Conservation (phyloP, 1,139 yeast genomes). For the Lodderomyces jiufengensis region DNA sequence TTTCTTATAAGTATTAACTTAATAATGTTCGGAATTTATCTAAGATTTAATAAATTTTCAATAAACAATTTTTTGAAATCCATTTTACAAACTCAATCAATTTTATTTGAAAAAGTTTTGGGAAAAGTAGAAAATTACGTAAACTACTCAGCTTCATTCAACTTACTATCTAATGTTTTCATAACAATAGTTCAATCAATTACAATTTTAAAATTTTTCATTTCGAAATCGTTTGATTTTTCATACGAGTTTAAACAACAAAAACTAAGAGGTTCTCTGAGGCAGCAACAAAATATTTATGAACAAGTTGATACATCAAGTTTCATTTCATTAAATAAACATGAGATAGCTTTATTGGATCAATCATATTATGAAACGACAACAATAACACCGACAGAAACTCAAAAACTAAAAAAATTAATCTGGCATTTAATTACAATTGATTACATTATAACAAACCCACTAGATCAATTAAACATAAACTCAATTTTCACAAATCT, state of each 20-base stretch:
- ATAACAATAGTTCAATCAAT: conserved; percentile 30
- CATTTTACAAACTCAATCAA: conserved; percentile 31
- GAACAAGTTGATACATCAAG: conserved; percentile 8
- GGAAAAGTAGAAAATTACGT: conserved; percentile 15
- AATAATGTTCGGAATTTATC: conserved; percentile 21
- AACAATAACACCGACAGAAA: conserved; percentile 17
- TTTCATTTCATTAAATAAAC: conserved; percentile 19
- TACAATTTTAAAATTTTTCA: conserved; percentile 29
- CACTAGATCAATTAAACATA: conserved; percentile 21
- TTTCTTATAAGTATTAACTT: conserved; percentile 31
- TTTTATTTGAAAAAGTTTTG: conserved; percentile 27
- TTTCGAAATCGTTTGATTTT: conserved; percentile 18
- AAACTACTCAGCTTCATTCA: too few relatives aligned
- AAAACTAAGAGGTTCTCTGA: background rate
- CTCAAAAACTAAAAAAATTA: conserved; percentile 27
- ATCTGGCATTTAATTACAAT: conserved; percentile 33
- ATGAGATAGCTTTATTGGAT: conserved; percentile 27
- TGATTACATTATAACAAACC: conserved; percentile 21
- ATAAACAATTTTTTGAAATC: conserved; percentile 14
- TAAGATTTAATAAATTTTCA: conserved; percentile 9
- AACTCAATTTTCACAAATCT: conserved; percentile 14
- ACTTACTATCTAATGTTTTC: conserved; percentile 18
- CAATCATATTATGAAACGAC: conserved; percentile 22
- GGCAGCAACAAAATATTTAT: background rate
- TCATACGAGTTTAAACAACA: conserved; percentile 5